These are phyloP conservation scores for Byssochlamys sp. DNA, from an alignment of 2,329 filamentous ascomycete species.

Conservation along the genomic window DNA sequence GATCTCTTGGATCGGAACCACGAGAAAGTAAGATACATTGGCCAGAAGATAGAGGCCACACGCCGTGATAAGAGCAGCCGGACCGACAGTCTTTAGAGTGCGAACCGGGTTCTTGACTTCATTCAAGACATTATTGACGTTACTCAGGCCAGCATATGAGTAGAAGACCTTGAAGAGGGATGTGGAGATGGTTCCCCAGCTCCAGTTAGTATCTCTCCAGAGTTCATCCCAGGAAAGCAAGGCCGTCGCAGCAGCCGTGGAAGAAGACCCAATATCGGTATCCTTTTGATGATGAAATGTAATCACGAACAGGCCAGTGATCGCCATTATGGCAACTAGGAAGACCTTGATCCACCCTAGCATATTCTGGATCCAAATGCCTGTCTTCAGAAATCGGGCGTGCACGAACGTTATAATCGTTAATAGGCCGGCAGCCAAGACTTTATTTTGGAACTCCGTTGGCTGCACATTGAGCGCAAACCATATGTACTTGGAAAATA, in stretches of 20 bases:
- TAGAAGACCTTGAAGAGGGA: conserved; percentile 57
- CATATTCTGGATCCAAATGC: conserved; percentile 51
- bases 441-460: conserved; percentile 44
- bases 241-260: neutral
- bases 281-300: conserved; percentile 30
- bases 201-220: conserved; percentile 60
- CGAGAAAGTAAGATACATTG: conserved; percentile 55
- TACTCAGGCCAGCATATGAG: conserved; percentile 57
- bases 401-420: conserved; percentile 51
- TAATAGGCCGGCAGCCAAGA: conserved; percentile 48
- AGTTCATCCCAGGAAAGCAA: conserved; percentile 42
- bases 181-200: conserved; percentile 57
- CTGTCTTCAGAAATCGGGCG: conserved; percentile 47
- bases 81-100: conserved; percentile 54
- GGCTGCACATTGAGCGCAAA: conserved; percentile 49
- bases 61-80: conserved; percentile 51
- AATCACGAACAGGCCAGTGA: conserved; percentile 53
- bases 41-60: conserved; percentile 58
- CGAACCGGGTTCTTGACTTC: conserved; percentile 60
- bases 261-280: conserved; percentile 3
- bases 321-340: conserved; percentile 51
- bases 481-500: conserved; percentile 57
- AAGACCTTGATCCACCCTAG: conserved; percentile 56
- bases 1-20: conserved; percentile 59
- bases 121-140: conserved; percentile 61